These are phyloP conservation scores for Malassezia nana DNA, from an alignment of 1,284 basidiomycete genomes.

Conservation along the genomic window DNA sequence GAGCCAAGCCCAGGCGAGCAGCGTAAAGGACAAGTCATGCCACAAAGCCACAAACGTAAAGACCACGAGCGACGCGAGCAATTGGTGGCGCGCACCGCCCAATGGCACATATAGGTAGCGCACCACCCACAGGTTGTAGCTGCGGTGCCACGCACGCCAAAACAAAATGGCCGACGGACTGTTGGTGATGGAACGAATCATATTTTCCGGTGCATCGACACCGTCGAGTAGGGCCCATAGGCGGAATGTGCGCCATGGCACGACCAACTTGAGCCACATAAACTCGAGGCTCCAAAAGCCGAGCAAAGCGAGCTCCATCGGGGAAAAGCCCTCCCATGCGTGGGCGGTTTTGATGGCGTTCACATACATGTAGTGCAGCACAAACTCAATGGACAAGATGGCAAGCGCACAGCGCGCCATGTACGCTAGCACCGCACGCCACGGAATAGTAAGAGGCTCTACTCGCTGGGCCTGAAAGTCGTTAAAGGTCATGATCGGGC, in stretches of 20 bases:
- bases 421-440: constrained; percentile 54
- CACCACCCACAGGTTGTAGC: constrained; percentile 91
- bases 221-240: constrained; percentile 84
- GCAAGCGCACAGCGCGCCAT: constrained; percentile 63
- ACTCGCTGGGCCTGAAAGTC: constrained; percentile 84
- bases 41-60: constrained; percentile 98
- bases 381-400: constrained; percentile 75
- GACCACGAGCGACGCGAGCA: constrained; percentile 65
- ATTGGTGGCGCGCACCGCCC: constrained; percentile 61
- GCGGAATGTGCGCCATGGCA: constrained; percentile 96
- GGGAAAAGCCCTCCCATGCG: constrained; percentile 61
- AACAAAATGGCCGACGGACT: constrained; percentile 90
- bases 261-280: constrained; percentile 95
- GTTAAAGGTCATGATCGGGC: constrained; percentile 92
- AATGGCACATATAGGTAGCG: constrained; percentile 79
- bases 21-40: constrained; percentile 82
- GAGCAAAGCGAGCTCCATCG: constrained; percentile 77
- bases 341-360: constrained; percentile 86
- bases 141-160: constrained; percentile 92
- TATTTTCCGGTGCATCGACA: constrained; percentile 91
- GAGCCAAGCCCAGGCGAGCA: constrained; percentile 95
- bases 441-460: constrained; percentile 46
- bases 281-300: constrained; percentile 95
- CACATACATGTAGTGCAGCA: constrained; percentile 90
- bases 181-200: constrained; percentile 97